Conservation (phyloP, 139 green algal species). For the Chlorella vulgaris region DNA sequence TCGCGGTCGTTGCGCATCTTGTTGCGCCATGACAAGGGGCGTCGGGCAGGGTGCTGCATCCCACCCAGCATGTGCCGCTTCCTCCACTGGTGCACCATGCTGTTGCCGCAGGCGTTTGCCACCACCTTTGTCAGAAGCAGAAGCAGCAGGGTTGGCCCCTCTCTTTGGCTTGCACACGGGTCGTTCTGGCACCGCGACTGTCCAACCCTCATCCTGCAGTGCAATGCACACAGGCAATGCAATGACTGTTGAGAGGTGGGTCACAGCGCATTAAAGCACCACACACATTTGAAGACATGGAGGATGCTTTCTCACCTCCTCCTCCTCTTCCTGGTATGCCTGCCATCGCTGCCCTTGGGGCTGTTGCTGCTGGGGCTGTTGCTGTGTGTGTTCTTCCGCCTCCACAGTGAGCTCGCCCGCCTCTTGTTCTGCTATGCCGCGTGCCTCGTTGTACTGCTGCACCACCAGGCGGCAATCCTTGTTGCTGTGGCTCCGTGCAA, state of each 20-base stretch:
- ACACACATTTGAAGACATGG: too few relatives aligned
- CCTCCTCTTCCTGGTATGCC: slow-evolving; percentile 5
- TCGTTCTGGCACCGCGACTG: slow-evolving; percentile 14
- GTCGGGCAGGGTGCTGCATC: neutral
- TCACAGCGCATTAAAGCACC: too few relatives aligned
- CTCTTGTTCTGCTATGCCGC: slow-evolving; percentile 4
- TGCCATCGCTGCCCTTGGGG: neutral
- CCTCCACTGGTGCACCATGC: neutral
- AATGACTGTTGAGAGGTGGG: too few relatives aligned
- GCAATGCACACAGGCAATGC: too few relatives aligned
- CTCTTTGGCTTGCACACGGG: neutral
- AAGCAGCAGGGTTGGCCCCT: neutral
- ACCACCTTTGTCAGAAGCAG: neutral
- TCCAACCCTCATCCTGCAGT: slow-evolving; percentile 21
- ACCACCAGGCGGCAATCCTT: slow-evolving; percentile 19
- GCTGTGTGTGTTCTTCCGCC: neutral
- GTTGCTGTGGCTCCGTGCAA: slow-evolving; percentile 6
- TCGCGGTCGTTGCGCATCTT: too few relatives aligned
- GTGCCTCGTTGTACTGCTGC: slow-evolving; percentile 19
- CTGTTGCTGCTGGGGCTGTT: neutral
- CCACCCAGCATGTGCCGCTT: neutral
- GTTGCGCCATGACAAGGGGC: too few relatives aligned
- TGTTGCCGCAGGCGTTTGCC: slow-evolving; percentile 12
- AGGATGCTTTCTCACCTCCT: slow-evolving; percentile 12
- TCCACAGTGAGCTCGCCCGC: neutral